Evolutionary conservation across 2,329 filamentous ascomycete species (phyloP).

Genomic region (Aspergillus quadricinctus): DNA sequence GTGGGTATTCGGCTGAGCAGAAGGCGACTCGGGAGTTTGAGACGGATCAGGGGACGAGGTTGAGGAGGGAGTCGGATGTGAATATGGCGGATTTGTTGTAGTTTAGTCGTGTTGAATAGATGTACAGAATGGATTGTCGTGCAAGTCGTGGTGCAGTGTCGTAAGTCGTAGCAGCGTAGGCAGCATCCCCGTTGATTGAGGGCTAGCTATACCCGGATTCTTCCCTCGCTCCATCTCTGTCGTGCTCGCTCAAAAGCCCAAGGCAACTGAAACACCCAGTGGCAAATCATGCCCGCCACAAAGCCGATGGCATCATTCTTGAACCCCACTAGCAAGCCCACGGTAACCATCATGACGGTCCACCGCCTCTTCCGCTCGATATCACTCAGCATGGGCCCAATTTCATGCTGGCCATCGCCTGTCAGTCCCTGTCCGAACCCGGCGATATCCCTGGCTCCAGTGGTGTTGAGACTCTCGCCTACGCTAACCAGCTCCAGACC

Average conservation of each 20-base stretch:
- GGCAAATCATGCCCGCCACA: slow-evolving; percentile 72
- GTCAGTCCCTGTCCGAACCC: slow-evolving; percentile 27
- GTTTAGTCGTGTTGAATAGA: not conserved
- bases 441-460: slow-evolving; percentile 56
- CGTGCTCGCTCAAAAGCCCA: slow-evolving; percentile 20
- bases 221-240: slow-evolving; percentile 26
- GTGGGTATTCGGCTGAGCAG: slow-evolving; percentile 12
- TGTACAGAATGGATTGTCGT: not conserved
- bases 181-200: not conserved
- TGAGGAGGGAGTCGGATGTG: slow-evolving; percentile 13
- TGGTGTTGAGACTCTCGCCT: slow-evolving; percentile 77
- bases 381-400: slow-evolving; percentile 49
- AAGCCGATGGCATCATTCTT: slow-evolving; percentile 89
- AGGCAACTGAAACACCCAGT: slow-evolving; percentile 59
- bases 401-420: slow-evolving; percentile 35
- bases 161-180: not conserved
- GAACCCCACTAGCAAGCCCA: slow-evolving; percentile 76
- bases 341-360: slow-evolving; percentile 86
- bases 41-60: slow-evolving; percentile 13
- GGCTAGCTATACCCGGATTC: slow-evolving; percentile 24
- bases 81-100: slow-evolving; percentile 12
- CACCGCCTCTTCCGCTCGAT: slow-evolving; percentile 70
- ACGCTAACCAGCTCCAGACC: slow-evolving; percentile 84
- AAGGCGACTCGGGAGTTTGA: slow-evolving; percentile 11
- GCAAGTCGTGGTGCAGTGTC: not conserved